Percentiles rank a stretch among this genome's conserved stretches.
Conservation (phyloP, 2,329 filamentous ascomycete species). For the Podosphaera leucotricha region DNA sequence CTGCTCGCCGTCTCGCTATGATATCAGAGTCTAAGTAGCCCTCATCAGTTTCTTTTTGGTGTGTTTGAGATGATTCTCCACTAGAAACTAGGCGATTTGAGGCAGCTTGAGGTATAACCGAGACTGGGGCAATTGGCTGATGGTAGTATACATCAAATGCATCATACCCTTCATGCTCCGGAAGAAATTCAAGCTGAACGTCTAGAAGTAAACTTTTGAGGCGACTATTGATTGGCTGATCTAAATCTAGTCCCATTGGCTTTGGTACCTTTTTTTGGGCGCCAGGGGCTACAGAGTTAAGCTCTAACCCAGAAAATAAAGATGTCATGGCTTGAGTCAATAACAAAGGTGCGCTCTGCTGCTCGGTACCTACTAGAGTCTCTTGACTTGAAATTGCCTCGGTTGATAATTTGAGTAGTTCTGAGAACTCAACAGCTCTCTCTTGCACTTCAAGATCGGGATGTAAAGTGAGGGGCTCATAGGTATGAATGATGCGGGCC, state of each 20-base stretch:
- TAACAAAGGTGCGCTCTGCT: slow-evolving; percentile 53
- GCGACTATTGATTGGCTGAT: slow-evolving; percentile 58
- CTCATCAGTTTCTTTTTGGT: slow-evolving; percentile 36
- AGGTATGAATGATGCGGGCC: slow-evolving; percentile 56
- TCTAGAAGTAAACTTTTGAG: slow-evolving; percentile 39
- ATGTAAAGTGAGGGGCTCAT: slow-evolving; percentile 59
- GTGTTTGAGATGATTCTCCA: slow-evolving; percentile 27
- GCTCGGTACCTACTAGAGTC: slow-evolving; percentile 25
- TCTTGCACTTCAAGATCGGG: slow-evolving; percentile 89
- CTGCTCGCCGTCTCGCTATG: slow-evolving; percentile 46
- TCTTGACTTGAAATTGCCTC: slow-evolving; percentile 55
- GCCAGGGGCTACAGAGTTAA: slow-evolving; percentile 69
- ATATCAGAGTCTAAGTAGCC: slow-evolving; percentile 50
- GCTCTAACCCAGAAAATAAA: slow-evolving; percentile 63
- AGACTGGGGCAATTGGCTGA: slow-evolving; percentile 21
- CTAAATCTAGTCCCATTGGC: slow-evolving; percentile 52
- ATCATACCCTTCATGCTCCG: slow-evolving; percentile 31
- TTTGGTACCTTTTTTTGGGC: slow-evolving; percentile 73
- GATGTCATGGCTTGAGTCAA: slow-evolving; percentile 79
- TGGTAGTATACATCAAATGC: slow-evolving; percentile 47
- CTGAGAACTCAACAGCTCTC: slow-evolving; percentile 73
- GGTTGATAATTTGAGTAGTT: slow-evolving; percentile 64
- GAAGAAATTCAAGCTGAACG: slow-evolving; percentile 26
- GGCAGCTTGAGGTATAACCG: slow-evolving; percentile 29
- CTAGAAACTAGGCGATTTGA: slow-evolving; percentile 24